phyloP scores from a whole-genome alignment of 2,329 filamentous ascomycete species.

The Stemphylium vesicarium region DNA sequence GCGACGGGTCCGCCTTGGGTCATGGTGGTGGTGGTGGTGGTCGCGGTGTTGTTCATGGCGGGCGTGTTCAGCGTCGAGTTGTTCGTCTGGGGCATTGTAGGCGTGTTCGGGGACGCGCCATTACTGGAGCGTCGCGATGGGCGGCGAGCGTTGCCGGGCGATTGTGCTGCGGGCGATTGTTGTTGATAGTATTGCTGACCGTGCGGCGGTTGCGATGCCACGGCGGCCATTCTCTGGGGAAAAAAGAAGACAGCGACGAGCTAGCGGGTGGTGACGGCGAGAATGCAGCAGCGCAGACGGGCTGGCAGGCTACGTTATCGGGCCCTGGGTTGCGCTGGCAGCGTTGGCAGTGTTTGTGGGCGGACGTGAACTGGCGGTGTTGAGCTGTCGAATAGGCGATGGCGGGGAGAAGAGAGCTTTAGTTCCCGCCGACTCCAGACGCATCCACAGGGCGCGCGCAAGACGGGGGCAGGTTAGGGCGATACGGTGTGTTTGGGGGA shows the following conservation, averaged over 20 bases:
- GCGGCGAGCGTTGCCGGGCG: slow-evolving; percentile 47
- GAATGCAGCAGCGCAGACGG: slow-evolving; percentile 5
- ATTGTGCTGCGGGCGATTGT: slow-evolving; percentile 37
- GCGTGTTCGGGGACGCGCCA: slow-evolving; percentile 51
- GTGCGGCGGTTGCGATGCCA: slow-evolving; percentile 44
- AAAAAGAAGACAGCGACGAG: slow-evolving; percentile 3
- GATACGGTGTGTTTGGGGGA: slow-evolving; percentile 10
- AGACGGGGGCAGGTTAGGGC: slow-evolving; percentile 1
- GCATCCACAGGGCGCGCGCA: slow-evolving; percentile 15
- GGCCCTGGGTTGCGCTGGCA: slow-evolving; percentile 14
- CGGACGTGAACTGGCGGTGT: slow-evolving; percentile 17
- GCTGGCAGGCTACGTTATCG: slow-evolving; percentile 9
- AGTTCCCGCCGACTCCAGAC: slow-evolving; percentile 16
- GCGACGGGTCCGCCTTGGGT: slow-evolving; percentile 66
- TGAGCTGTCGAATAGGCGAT: slow-evolving; percentile 25
- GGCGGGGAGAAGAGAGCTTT: slow-evolving; percentile 20
- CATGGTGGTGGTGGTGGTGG: slow-evolving; percentile 53
- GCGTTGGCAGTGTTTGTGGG: slow-evolving; percentile 14
- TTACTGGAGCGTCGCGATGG: slow-evolving; percentile 47
- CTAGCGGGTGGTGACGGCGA: background rate
- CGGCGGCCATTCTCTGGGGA: slow-evolving; percentile 47
- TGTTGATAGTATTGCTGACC: slow-evolving; percentile 43
- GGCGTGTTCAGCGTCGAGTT: slow-evolving; percentile 49
- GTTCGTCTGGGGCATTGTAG: slow-evolving; percentile 43
- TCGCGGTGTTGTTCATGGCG: slow-evolving; percentile 57